Evolutionary conservation across 495 filamentous ascomycete genomes (phyloP), one percentile per base, ranked within the genome.

Genomic region (Hypoxylon crocopeplum): DNA sequence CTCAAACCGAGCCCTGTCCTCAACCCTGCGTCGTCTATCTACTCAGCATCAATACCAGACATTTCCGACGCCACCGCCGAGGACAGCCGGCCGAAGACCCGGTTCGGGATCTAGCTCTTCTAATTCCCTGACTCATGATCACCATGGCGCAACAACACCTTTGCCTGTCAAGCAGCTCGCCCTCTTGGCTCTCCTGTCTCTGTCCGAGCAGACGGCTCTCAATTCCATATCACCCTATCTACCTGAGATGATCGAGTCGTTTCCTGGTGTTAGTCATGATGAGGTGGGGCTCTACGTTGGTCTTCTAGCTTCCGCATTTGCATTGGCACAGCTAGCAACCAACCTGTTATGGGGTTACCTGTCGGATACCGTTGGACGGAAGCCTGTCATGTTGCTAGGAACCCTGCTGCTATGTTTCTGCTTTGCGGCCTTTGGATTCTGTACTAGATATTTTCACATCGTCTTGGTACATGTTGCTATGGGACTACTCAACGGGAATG

Each of bases 161-260:
- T 76, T 97, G 19, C 94, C 94, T 1, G 87, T 82, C 62, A 87
- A 77, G 66, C 95, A 98, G 72, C 86, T 98, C 46, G 79, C 82
- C 4, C 84, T 97, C 1, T 79, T 98, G 20, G 94, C 92, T 1
- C 73, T 98, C 59, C 89, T 98, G 39, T 91, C 92, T 2, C 79
- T 98, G 15, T 87, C 90, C 25, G 94, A 98, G 63, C 94, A 98
- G 75, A 97, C 95, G 0, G 94, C 94, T 1, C 83, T 98, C 64
- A 98, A 98, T 67, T 94, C 89, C 11, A 96, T 98, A 56, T 89
- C 88, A n/a, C 94, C 94, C 0, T 98, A 98, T 72, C 84, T 98
- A 0, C 94, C 94, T 0, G 84, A 91, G 51, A 98, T 98, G 93
- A 85, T 89, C 1, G 84, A 87, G 7, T 86, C 83, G 5, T 98